Base-by-base conservation (phyloP, 2,329 filamentous ascomycete genomes). In the Aureobasidium mangrovei region DNA sequence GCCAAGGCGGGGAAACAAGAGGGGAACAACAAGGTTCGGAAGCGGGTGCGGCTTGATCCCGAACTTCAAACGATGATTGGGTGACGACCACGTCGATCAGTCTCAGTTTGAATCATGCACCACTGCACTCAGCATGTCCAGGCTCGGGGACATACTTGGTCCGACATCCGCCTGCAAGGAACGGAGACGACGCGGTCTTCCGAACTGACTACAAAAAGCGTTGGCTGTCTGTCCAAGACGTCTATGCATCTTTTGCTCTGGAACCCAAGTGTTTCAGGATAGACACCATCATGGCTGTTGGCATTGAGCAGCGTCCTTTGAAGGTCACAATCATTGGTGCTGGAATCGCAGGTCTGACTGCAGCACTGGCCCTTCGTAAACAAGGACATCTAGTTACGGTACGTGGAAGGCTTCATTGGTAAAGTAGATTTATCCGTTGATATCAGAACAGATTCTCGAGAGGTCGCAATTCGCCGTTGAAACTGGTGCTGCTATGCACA, bases 271-370 rank as follows among this genome's bases (percentile, higher is more conserved):
- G 18, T 18, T 18, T 18, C 18, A 18, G 18, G 8, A 32, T 33
- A 5, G 18, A 18, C 5, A 18, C 36, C 26, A 26, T 29, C 4
- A 53, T 53, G 49, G 40, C 49, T 38, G 31, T 53, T 5, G 40
- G 32, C 9, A 53, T 53, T 7, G 32, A 53, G 38, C 24, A n/a
- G 31, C 49, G 28, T 24, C 51, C 55, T 4, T 42, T 57, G n/a
- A 51, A 28, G 24, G 55, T 54, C 8, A 53, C 45, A 4, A 55
- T 57, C 3, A 53, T 57, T 7, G 56, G 56, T 40, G 56, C 44
- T 47, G 56, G 56, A 2, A 52, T 57, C 7, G 56, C 56, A 35
- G 56, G 56, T 2, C 36, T 57, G 35, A 53, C 56, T 36, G 56
- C 56, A 2, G 56, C 52, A 4, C 43, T 53, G 4, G 56, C 53